A percentile compares a stretch with the other conserved stretches of the same genome.
Conservation (phyloP, 164 flowering plant genomes). For the Vitis rotundifolia region DNA sequence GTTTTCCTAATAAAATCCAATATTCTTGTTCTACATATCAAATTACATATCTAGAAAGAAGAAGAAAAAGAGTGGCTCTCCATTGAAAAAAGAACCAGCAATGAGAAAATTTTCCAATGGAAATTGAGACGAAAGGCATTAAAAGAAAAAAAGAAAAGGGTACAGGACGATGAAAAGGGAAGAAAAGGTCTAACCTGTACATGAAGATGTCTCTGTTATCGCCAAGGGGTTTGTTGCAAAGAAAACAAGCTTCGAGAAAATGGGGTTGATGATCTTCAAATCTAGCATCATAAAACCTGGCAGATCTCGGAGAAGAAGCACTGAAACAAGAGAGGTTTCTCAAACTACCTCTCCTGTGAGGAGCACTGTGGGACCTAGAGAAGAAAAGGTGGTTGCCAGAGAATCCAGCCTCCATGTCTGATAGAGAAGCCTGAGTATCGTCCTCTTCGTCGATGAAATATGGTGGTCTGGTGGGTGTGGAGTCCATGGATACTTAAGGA, state of each 20-base stretch:
- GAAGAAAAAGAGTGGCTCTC: too few species aligned
- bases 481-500: conserved; percentile 16
- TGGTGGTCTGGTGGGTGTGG: conserved; percentile 32
- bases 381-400: conserved; percentile 35
- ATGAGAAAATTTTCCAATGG: too few species aligned
- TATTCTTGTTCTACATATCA: too few species aligned
- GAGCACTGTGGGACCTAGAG: conserved; percentile 16
- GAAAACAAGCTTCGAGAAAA: conserved; percentile 69
- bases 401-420: conserved; percentile 50
- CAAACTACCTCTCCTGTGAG: conserved; percentile 24
- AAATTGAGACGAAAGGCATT: neutral
- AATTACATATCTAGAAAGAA: too few species aligned
- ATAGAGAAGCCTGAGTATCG: conserved; percentile 54
- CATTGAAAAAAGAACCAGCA: too few species aligned
- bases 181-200: conserved; percentile 69
- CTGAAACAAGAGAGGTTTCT: conserved; percentile 22
- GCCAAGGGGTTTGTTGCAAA: conserved; percentile 66
- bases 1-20: too few species aligned
- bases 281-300: conserved; percentile 35
- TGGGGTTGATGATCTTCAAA: conserved; percentile 48
- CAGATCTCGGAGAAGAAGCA: conserved; percentile 39
- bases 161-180: neutral
- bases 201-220: conserved; percentile 80
- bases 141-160: neutral
- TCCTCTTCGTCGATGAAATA: conserved; percentile 54